Evolutionary conservation across 75 land plant genomes (phyloP), one percentile per base, ranked within the genome.

Genomic region (Ceratopteris richardii): DNA sequence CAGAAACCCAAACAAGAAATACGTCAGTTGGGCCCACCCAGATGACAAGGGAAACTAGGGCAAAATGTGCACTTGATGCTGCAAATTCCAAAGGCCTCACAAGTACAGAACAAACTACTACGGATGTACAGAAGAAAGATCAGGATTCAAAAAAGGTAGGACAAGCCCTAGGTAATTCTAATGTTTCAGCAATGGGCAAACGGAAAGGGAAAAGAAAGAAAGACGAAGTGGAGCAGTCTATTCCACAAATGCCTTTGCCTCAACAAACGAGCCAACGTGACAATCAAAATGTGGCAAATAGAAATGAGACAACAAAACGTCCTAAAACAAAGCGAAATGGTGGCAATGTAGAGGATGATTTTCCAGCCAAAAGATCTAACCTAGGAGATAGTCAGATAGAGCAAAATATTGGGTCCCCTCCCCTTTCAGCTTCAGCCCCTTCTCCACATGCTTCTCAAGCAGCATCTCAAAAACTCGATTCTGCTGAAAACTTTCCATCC

Each of bases 161-260:
- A 2, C 48, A 46, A 20, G 14, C 21, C 25, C 25, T 1, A 12
- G 23, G 28, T 22, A 22, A 23, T 23, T 1, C 54, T 5, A 23
- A 21, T 26, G 28, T 23, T 24, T 2, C 29, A 12, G 13, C 54
- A 23, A 26, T 21, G 9, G 27, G 3, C 7, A 52, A 52, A 26
- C 24, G 13, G 14, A 52, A 26, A 52, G 54, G 29, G 28, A 52
- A 52, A 52, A 52, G 54, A 52, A 52, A 52, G 29, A 52, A 26
- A 26, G 54, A 52, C 2, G 54, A 52, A 3, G 4, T 26, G 28
- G 54, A 52, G 28, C 14, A 5, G 17, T 46, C 50, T 46, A 14
- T 14, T 14, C 50, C 50, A 46, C 50, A 46, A 21, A 5, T n/a
- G 22, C 22, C 50, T 5, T 46, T 46, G 22, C 18, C 50, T 33